Base-by-base conservation (phyloP, 208 protist genomes). In the Acanthamoeba lenticulata region DNA sequence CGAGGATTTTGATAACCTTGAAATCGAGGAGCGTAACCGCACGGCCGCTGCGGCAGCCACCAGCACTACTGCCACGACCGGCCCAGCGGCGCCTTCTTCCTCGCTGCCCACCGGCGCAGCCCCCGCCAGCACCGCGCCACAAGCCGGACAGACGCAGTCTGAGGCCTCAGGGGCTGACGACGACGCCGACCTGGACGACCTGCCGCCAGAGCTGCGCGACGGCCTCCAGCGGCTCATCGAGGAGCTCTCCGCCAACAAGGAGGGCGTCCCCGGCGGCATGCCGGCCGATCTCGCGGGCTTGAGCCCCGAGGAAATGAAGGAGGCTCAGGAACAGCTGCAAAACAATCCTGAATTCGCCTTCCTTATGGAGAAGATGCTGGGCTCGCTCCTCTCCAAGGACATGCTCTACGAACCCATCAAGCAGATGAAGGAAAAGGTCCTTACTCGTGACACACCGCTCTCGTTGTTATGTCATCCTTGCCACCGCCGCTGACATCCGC, bases 401-500 rank as follows among this genome's bases (percentile, higher is more conserved):
- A 40, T 94, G 45, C 91, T 94, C 72, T 94, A 94, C 27, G 91
- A 94, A 45, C 91, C 91, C 55, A 94, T 94, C 38, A 94, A 94
- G 49, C 34, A 74, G 36, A 83, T 94, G 91, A 72, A 65, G 38
- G 72, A 94, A 24, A 93, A 93, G 90, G 90, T 81, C 9, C 55
- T 9, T 55, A 29, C 1, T 42, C 13, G 11, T 11, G 11, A 42
- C 83, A 5, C 32, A 17, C 49, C 19, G 45, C 3, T 86, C 77
- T 34, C 6, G 21, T 86, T 27, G 0, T 45, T 36, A 45, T 49
- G 0, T 49, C 36, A n/a, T 83, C 24, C 32, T 45, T 15, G 21
- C 15, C 69, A 7, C 40, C 36, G 9, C 5, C 77, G 11, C 77
- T 44, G 11, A 19, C 17, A 44, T 86, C 81, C 19, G n/a, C n/a